Percentiles rank a stretch among this genome's conserved stretches.
Conservation (phyloP, 2,329 filamentous ascomycete species). For the Moelleriella libera region DNA sequence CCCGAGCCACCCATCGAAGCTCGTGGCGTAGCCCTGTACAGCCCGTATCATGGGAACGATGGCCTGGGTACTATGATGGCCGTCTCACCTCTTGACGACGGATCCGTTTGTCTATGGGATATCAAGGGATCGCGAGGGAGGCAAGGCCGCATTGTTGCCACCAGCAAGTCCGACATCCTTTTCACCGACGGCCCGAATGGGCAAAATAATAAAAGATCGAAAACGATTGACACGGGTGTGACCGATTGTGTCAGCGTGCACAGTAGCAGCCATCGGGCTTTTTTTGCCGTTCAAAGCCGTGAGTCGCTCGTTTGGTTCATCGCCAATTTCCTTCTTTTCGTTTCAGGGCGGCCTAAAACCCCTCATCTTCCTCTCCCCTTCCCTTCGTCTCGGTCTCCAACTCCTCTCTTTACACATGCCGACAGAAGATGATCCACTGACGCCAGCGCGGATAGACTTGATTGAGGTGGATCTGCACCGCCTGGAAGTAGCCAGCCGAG, state of each 20-base stretch:
- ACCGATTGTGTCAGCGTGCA: slow-evolving; percentile 78
- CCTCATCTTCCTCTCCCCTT: too few species aligned
- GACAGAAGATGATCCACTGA: neutral
- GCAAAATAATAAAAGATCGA: slow-evolving; percentile 33
- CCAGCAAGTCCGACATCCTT: slow-evolving; percentile 53
- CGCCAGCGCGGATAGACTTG: slow-evolving; percentile 29
- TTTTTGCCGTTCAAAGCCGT: slow-evolving; percentile 66
- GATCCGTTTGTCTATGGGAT: slow-evolving; percentile 81
- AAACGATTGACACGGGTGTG: slow-evolving; percentile 57
- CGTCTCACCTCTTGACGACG: slow-evolving; percentile 71
- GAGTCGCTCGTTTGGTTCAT: slow-evolving; percentile 15
- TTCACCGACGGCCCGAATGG: slow-evolving; percentile 36
- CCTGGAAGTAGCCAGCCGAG: slow-evolving; percentile 52
- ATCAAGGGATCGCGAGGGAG: slow-evolving; percentile 38
- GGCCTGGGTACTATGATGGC: slow-evolving; percentile 34
- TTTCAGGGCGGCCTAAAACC: neutral
- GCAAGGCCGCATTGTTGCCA: slow-evolving; percentile 49
- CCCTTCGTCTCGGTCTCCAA: too few species aligned
- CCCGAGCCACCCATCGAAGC: slow-evolving; percentile 44
- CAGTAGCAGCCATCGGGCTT: slow-evolving; percentile 50
- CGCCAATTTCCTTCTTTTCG: neutral
- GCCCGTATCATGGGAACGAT: slow-evolving; percentile 34
- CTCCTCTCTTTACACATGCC: too few species aligned
- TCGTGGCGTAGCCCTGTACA: slow-evolving; percentile 58
- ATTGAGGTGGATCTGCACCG: slow-evolving; percentile 72